Evolutionary conservation across 2,329 filamentous ascomycete genomes (phyloP), one percentile per base, ranked within the genome.

Genomic region (Curvularia hawaiiensis): DNA sequence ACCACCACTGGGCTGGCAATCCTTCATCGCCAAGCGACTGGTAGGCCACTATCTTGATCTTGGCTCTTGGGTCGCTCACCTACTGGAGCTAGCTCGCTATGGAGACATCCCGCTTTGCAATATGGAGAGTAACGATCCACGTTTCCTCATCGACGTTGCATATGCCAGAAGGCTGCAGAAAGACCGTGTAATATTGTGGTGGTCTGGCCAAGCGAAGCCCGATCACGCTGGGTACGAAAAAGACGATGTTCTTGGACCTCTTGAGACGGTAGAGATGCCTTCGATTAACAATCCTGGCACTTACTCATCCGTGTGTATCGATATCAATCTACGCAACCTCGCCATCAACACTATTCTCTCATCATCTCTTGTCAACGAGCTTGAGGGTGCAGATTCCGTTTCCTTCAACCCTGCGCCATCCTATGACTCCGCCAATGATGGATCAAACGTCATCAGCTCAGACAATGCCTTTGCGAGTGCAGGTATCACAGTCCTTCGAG

Each of bases 341-440:
- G 90, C 92, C 4, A 98, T 99, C 79, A 99, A 99, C 78, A 99
- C 96, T 0, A 96, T 99, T 47, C 82, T 99, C 18, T 97, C 95
- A 0, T 97, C 94, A 0, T 96, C 95, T 0, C 85, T 99, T 10
- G 93, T 99, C 81, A 98, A 97, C 69, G 95, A 98, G 64, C 87
- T 96, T 2, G 95, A 99, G 73, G 94, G 94, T 0, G 88, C 89
- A 3, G 92, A 98, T 66, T 91, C 90, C 0, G 85, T 96, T 22
- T 88, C 92, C 0, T 90, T 97, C 73, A 96, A 96, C 88, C 90
- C 44, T 22, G 85, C 84, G 8, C 83, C 84, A 11, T 78, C 82
- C 0, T 87, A 89, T 55, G 84, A 88, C 28, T 82, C 79, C 0
- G 74, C 82, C 1, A 83, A 83, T 10, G 87, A 89, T 56, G 88